Percentiles rank a stretch among this genome's conserved stretches.
These are phyloP conservation scores for Penicillium verrucosum DNA, from an alignment of 2,329 filamentous ascomycete genomes.

Conservation along the genomic window DNA sequence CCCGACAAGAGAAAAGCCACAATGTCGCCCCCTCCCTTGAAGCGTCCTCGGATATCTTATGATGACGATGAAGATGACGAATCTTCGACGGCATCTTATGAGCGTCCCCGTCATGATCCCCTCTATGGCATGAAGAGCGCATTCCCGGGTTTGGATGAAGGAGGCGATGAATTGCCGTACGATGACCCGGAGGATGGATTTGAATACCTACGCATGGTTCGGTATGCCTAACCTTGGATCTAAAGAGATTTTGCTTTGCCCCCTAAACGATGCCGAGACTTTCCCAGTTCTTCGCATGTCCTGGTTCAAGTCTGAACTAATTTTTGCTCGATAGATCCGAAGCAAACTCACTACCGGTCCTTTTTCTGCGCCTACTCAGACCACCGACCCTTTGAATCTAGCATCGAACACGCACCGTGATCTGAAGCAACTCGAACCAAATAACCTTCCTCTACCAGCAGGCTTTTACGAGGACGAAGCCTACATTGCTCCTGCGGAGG, in stretches of 20 bases:
- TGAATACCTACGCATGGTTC: conserved; percentile 67
- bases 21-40: conserved; percentile 23
- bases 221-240: conserved; percentile 50
- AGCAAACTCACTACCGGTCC: conserved; percentile 68
- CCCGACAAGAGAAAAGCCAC: conserved; percentile 35
- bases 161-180: conserved; percentile 59
- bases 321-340: conserved; percentile 57
- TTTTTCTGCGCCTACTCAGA: conserved; percentile 61
- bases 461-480: conserved; percentile 76
- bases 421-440: conserved; percentile 28
- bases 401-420: neutral
- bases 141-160: conserved; percentile 61
- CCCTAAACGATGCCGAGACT: neutral
- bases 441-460: conserved; percentile 51
- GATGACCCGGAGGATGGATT: conserved; percentile 66
- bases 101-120: conserved; percentile 54
- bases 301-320: conserved; percentile 5
- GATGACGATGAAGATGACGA: conserved; percentile 30
- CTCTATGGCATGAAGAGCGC: conserved; percentile 70
- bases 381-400: conserved; percentile 4
- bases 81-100: conserved; percentile 20
- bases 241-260: neutral
- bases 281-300: neutral
- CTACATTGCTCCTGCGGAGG: conserved; percentile 62
- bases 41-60: conserved; percentile 32